A percentile compares a stretch with the other conserved stretches of the same genome.
Conservation (phyloP, 192 early-diverging fungal genomes). For the Podila horticola region DNA sequence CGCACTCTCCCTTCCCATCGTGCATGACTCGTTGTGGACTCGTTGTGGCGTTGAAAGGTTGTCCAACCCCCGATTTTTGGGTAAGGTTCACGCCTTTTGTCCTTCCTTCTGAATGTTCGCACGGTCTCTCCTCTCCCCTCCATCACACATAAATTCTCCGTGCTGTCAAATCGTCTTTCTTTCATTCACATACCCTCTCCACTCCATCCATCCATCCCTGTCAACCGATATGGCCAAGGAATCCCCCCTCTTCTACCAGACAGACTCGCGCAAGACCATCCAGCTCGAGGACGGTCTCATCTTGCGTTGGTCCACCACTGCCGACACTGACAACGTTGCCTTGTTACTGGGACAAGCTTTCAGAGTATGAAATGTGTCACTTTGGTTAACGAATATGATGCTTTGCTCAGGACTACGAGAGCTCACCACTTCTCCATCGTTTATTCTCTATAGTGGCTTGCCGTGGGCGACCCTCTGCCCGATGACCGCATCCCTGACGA, state of each 20-base stretch:
- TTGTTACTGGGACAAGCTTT: constrained; percentile 19
- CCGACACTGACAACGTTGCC: constrained; percentile 24
- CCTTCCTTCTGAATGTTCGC: too few species aligned
- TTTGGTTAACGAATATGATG: background rate
- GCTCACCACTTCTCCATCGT: background rate
- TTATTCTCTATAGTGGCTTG: constrained; percentile 16
- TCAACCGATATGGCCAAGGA: background rate
- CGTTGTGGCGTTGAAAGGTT: too few species aligned
- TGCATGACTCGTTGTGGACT: too few species aligned
- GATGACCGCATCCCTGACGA: constrained; percentile 14
- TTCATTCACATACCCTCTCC: too few species aligned
- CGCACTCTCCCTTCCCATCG: too few species aligned
- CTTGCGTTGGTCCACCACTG: constrained; percentile 46
- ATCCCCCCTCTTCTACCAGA: background rate
- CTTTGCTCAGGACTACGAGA: background rate
- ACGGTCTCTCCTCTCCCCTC: too few species aligned
- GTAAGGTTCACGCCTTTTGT: too few species aligned
- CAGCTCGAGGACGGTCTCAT: constrained; percentile 28
- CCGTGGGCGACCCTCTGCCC: constrained; percentile 17
- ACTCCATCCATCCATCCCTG: too few species aligned
- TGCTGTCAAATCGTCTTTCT: too few species aligned
- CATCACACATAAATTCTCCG: too few species aligned
- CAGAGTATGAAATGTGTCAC: constrained; percentile 7
- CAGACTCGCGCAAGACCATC: constrained; percentile 22
- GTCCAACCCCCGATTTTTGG: too few species aligned